A percentile compares a stretch with the other conserved stretches of the same genome.
Evolutionary conservation across 2,329 filamentous ascomycete genomes (phyloP).

Genomic region (Cryphonectria parasitica): DNA sequence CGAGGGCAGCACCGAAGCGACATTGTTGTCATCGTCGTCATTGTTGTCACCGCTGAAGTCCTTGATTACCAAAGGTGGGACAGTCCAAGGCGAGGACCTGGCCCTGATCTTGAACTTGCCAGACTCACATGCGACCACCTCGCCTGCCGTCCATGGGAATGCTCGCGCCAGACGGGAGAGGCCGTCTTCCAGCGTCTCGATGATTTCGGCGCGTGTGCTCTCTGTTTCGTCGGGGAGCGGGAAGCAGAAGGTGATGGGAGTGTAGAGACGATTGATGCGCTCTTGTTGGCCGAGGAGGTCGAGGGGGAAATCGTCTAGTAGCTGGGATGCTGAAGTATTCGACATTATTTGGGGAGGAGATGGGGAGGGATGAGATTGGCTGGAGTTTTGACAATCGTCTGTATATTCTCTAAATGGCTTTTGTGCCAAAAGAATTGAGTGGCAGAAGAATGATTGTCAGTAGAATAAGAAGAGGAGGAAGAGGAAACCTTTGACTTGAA

Average conservation of each 20-base stretch:
- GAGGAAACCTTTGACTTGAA: no score
- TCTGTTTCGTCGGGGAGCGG: slow-evolving; percentile 32
- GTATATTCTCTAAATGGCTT: neutral
- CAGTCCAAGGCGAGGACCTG: slow-evolving; percentile 35
- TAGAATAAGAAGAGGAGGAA: neutral
- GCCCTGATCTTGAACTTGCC: slow-evolving; percentile 44
- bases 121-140: slow-evolving; percentile 43
- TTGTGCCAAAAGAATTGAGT: neutral
- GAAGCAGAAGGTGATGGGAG: slow-evolving; percentile 49
- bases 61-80: slow-evolving; percentile 44
- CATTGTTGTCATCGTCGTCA: slow-evolving; percentile 21
- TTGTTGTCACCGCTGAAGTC: slow-evolving; percentile 40
- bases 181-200: slow-evolving; percentile 40
- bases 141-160: slow-evolving; percentile 54
- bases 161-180: slow-evolving; percentile 42
- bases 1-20: slow-evolving; percentile 41
- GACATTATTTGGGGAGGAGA: neutral
- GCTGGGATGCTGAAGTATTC: neutral
- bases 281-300: slow-evolving; percentile 49
- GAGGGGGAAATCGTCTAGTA: slow-evolving; percentile 31
- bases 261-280: slow-evolving; percentile 47
- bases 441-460: neutral
- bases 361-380: neutral
- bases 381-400: neutral
- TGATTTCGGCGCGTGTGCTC: slow-evolving; percentile 33